A percentile compares a stretch with the other conserved stretches of the same genome.
These are phyloP conservation scores for Trichoderma guizhouense DNA, from an alignment of 2,329 filamentous ascomycete species.

Conservation along the genomic window DNA sequence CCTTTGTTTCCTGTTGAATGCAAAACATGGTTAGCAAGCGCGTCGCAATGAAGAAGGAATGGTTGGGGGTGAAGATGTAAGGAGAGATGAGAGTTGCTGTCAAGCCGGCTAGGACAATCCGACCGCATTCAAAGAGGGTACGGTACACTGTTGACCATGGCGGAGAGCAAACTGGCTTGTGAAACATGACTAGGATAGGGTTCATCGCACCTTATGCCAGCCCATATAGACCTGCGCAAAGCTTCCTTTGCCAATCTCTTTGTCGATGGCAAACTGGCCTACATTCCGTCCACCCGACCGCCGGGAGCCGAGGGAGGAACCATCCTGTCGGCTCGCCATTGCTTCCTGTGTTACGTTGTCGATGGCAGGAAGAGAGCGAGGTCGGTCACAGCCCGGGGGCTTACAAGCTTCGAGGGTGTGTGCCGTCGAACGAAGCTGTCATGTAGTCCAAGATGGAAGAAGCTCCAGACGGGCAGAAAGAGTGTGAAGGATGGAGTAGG, in stretches of 20 bases:
- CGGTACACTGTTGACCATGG: not conserved
- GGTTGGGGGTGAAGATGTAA: not conserved
- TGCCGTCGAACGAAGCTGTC: slow-evolving; percentile 34
- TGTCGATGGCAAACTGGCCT: slow-evolving; percentile 76
- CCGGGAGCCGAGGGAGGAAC: slow-evolving; percentile 36
- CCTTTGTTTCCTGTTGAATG: slow-evolving; percentile 63
- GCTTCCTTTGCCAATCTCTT: slow-evolving; percentile 94
- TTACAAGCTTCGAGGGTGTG: slow-evolving; percentile 37
- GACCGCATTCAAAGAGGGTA: not conserved
- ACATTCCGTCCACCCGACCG: slow-evolving; percentile 42
- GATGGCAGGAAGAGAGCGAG: slow-evolving; percentile 33
- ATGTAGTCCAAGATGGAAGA: slow-evolving; percentile 35
- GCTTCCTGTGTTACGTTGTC: slow-evolving; percentile 34
- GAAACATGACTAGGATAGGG: not conserved
- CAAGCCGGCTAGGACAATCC: not conserved
- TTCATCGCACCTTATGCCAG: slow-evolving; percentile 65
- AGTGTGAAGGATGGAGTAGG: not conserved
- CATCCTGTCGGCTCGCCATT: slow-evolving; percentile 41
- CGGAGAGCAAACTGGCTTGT: not conserved
- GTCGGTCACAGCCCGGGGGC: slow-evolving; percentile 35
- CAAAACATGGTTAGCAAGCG: slow-evolving; percentile 3
- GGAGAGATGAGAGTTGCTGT: not conserved
- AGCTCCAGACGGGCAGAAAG: slow-evolving; percentile 7
- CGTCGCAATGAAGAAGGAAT: not conserved
- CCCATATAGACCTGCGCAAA: slow-evolving; percentile 94